phyloP scores from a whole-genome alignment of 305 asterid genomes.

The Solanum hybrid region DNA sequence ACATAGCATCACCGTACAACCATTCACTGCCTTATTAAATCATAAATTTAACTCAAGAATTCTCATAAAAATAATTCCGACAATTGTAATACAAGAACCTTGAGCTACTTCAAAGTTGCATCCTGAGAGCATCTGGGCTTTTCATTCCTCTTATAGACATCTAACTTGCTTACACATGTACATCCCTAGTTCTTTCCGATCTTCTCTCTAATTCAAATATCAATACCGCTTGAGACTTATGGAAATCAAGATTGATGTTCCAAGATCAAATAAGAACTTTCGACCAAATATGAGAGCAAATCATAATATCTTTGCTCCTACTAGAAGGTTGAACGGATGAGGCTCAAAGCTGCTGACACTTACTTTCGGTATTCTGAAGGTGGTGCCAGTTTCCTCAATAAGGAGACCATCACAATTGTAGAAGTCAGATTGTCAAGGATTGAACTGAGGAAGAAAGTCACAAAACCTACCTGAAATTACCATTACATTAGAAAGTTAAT shows the following conservation, averaged over 20 bases:
- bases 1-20: background rate
- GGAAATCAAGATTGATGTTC: background rate
- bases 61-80: background rate
- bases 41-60: background rate
- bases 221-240: background rate
- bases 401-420: conserved; percentile 95
- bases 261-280: background rate
- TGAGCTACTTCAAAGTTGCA: background rate
- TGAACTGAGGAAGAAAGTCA: conserved; percentile 88
- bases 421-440: conserved; percentile 95
- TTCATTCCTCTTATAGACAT: background rate
- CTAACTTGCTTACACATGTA: background rate
- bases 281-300: background rate
- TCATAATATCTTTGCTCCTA: background rate
- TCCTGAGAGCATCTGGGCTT: background rate
- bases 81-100: background rate
- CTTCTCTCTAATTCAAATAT: background rate
- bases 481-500: conserved; percentile 6
- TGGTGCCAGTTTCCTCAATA: conserved; percentile 89
- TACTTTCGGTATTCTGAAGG: conserved; percentile 96
- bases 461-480: conserved; percentile 74
- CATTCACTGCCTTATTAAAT: background rate
- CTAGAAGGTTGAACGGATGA: background rate
- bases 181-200: background rate
- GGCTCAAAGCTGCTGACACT: conserved; percentile 19